Base-by-base conservation (phyloP, 2,329 filamentous ascomycete species). In the Colletotrichum paranaense region DNA sequence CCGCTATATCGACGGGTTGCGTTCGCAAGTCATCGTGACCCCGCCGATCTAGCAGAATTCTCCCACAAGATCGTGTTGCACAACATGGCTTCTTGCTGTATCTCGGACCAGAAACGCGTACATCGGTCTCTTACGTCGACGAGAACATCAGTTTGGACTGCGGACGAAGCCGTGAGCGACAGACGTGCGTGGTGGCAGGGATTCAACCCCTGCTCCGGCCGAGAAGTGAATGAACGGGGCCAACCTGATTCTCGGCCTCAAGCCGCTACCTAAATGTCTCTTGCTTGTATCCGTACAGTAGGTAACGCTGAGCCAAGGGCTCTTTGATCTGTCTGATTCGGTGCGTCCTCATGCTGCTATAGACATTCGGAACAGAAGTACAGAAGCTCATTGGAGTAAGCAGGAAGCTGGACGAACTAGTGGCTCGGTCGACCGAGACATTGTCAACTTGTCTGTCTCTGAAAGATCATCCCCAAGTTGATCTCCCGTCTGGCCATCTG, bases 341-440 rank as follows among this genome's bases (percentile, higher is more conserved):
- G 28, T 28, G 12, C 11, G 26, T 32, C 14, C 28, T 53, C 66
- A 12, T 62, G 30, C 65, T 53, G 35, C 69, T 32, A 38, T 35
- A 30, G 52, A 53, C 24, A 42, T 26, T 19, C 67, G 38, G 32
- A 56, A 52, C 42, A 49, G 52, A 66, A 22, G 28, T 46, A 57
- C 46, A 19, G 6, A 32, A n/a, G 11, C 30, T 49, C 46, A 70
- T 62, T 70, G 70, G 67, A 30, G 30, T 35, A n/a, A 8, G 22
- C 60, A 26, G 12, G 38, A 24, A 35, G 19, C 28, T 28, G 67
- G 62, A 70, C 57, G 62, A 52, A 62, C 55, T 62, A 46, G 62
- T 70, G 28, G 55, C 56, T 49, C 46, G 7, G 60, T 53, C 46
- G 49, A 71, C 71, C 56, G 60, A 71, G 71, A 73, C 71, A 66